Percentiles rank a stretch among this genome's conserved stretches.
These are phyloP conservation scores for Tubosaeta sp. DNA, from an alignment of 768 basidiomycete genomes.

Conservation along the genomic window DNA sequence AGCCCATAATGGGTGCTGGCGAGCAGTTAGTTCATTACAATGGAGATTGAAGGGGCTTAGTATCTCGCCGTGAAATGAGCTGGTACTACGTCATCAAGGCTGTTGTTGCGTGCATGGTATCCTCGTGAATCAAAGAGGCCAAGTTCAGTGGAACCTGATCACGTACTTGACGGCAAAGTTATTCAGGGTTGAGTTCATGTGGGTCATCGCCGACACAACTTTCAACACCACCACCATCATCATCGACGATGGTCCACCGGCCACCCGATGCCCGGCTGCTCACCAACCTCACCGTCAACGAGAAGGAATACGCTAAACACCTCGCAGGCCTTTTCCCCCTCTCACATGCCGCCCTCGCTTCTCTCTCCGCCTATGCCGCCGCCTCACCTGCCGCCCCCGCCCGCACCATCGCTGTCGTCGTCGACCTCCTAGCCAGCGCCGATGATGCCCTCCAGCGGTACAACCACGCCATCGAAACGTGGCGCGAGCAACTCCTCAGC, in stretches of 20 bases:
- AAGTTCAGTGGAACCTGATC: background rate
- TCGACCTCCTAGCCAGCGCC: slow-evolving; percentile 54
- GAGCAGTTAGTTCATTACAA: too few species aligned
- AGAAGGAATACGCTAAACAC: slow-evolving; percentile 68
- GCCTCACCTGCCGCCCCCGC: slow-evolving; percentile 44
- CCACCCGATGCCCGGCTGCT: slow-evolving; percentile 72
- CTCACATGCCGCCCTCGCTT: slow-evolving; percentile 57
- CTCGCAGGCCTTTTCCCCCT: slow-evolving; percentile 52
- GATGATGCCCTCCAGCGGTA: slow-evolving; percentile 69
- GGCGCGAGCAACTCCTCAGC: slow-evolving; percentile 55
- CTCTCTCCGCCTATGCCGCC: slow-evolving; percentile 70
- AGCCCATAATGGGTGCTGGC: too few species aligned
- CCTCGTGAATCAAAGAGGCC: background rate
- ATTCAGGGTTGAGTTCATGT: background rate
- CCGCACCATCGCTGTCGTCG: slow-evolving; percentile 36
- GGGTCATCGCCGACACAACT: background rate
- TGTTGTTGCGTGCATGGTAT: background rate
- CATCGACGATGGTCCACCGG: slow-evolving; percentile 59
- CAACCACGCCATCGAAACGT: slow-evolving; percentile 55
- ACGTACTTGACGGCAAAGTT: background rate
- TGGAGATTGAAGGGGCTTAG: too few species aligned
- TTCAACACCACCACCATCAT: background rate
- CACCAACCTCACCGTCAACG: slow-evolving; percentile 58
- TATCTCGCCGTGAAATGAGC: too few species aligned
- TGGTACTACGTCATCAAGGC: too few species aligned